These are phyloP conservation scores for Mimosa bimucronata DNA, from an alignment of 306 rosid genomes.

Conservation along the genomic window DNA sequence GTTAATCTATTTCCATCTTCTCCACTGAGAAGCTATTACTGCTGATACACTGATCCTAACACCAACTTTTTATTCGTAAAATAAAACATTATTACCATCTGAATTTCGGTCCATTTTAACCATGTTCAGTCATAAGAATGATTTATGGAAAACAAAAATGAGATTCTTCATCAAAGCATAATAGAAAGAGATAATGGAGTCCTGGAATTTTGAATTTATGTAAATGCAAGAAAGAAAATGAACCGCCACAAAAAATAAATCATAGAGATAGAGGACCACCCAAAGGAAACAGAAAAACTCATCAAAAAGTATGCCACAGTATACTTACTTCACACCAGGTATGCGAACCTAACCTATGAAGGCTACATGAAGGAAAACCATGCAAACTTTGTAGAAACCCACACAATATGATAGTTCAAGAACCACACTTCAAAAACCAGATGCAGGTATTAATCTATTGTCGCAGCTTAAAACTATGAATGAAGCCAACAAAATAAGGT, in stretches of 20 bases:
- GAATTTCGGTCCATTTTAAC: not conserved
- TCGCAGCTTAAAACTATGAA: not conserved
- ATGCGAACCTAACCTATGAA: not conserved
- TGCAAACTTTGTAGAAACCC: not conserved
- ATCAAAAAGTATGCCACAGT: not conserved
- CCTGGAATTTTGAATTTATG: not conserved
- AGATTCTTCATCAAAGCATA: not conserved
- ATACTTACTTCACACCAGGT: not conserved
- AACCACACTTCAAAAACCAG: not conserved
- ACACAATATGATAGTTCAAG: not conserved
- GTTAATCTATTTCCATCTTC: not conserved
- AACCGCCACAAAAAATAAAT: not conserved
- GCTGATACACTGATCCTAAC: not conserved
- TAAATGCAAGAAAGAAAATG: not conserved
- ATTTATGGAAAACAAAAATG: not conserved
- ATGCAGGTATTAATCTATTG: not conserved
- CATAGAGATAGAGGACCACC: not conserved
- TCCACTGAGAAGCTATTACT: not conserved
- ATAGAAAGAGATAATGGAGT: not conserved
- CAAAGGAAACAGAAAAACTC: too few relatives aligned
- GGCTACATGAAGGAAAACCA: conserved; percentile 4
- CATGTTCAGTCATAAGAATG: not conserved
- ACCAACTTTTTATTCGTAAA: not conserved
- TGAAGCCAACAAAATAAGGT: not conserved
- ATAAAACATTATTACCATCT: not conserved